Evolutionary conservation across 192 early-diverging fungal species (phyloP).

Genomic region (Coemansia sp.): DNA sequence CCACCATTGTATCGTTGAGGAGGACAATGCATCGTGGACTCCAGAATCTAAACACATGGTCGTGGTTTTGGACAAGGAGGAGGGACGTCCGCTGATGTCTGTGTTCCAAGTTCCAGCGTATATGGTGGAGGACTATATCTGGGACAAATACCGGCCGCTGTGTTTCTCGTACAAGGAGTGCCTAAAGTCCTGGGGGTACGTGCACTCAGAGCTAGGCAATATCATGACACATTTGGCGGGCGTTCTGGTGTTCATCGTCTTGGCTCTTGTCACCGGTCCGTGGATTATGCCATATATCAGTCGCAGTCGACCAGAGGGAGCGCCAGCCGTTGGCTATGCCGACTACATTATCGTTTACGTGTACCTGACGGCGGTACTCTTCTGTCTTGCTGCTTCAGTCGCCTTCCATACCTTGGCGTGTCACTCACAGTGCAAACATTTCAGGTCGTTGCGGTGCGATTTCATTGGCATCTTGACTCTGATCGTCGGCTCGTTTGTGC

Average conservation of each 20-base stretch:
- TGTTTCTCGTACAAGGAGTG: conserved; percentile 75
- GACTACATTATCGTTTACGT: conserved; percentile 76
- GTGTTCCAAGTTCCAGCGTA: conserved; percentile 67
- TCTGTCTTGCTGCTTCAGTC: conserved; percentile 78
- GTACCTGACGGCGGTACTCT: conserved; percentile 78
- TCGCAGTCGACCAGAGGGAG: conserved; percentile 4
- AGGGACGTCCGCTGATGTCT: conserved; percentile 36
- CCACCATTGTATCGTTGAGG: background rate
- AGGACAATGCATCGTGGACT: conserved; percentile 5
- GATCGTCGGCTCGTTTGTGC: conserved; percentile 66
- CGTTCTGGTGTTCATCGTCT: conserved; percentile 59
- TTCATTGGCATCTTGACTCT: conserved; percentile 90
- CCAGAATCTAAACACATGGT: background rate
- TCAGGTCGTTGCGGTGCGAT: conserved; percentile 70
- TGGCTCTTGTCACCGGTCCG: conserved; percentile 57
- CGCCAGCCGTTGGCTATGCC: conserved; percentile 40
- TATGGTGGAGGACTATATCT: conserved; percentile 83
- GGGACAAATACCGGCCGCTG: conserved; percentile 76
- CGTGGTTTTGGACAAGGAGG: conserved; percentile 9
- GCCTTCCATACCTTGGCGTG: conserved; percentile 83
- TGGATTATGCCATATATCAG: conserved; percentile 31
- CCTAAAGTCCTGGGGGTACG: conserved; percentile 72
- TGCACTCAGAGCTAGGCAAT: conserved; percentile 95
- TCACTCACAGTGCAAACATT: conserved; percentile 67
- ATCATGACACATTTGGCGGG: conserved; percentile 86